Base-by-base conservation (phyloP, 306 rosid genomes). In the Sesbania bispinosa region DNA sequence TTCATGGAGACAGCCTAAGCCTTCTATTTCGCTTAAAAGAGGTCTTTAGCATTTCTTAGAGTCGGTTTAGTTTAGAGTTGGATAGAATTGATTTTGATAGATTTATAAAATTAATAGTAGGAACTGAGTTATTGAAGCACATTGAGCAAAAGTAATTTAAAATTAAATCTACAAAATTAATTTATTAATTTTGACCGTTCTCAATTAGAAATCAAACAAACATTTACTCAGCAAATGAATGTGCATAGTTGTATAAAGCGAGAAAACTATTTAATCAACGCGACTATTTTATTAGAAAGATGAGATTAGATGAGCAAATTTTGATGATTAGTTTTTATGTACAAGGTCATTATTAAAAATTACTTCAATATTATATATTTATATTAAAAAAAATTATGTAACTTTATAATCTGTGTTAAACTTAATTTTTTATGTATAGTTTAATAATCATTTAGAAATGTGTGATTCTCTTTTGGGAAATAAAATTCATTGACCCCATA, bases 401-500 rank as follows among this genome's bases (percentile, higher is more conserved):
- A 10, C 8, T 18, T 50, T 32, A 0, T 36, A 52, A 14, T 7
- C 6, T 19, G 9, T 6, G 21, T 10, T 26, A 42, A 18, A 3
- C 2, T 27, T 54, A n/a, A 24, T 63, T 54, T 33, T 50, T 32
- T n/a, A n/a, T n/a, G n/a, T n/a, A n/a, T n/a, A n/a, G n/a, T n/a
- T n/a, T n/a, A n/a, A n/a, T n/a, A n/a, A n/a, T n/a, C n/a, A 70
- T 52, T 51, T 52, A 38, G 51, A 53, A 73, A 10, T 54, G 7
- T 7, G 65, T 51, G 85, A 80, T 82, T 86, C 83, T 46, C 53
- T 78, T 55, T 84, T 62, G 70, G 73, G 43, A 61, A 57, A 79
- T 69, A 57, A 66, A 76, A 71, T 41, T 72, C 73, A 68, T 73
- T 81, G 83, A 54, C 83, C 76, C 29, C 71, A 10, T 23, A 32